These are phyloP conservation scores for Phytophthora melonis DNA, from an alignment of 352 stramenopile species.

Conservation along the genomic window DNA sequence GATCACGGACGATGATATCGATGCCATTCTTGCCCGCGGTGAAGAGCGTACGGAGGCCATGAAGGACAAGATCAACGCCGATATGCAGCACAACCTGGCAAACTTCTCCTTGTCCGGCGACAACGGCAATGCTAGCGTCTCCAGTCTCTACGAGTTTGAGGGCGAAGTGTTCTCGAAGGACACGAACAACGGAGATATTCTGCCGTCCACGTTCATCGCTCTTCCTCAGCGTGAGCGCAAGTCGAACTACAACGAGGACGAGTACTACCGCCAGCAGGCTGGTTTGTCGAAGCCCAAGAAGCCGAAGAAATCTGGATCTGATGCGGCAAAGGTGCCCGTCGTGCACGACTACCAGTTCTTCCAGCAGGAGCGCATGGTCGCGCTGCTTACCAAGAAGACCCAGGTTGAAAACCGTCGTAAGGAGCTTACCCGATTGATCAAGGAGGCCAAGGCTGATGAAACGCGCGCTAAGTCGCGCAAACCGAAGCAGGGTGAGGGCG, in stretches of 20 bases:
- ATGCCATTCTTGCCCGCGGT: conserved; percentile 91
- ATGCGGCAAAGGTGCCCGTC: conserved; percentile 89
- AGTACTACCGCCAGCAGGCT: conserved; percentile 95
- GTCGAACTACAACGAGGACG: conserved; percentile 97
- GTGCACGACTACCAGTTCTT: conserved; percentile 98
- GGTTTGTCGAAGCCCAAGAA: conserved; percentile 87
- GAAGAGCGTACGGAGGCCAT: conserved; percentile 92
- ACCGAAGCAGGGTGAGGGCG: conserved; percentile 72
- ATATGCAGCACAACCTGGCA: conserved; percentile 97
- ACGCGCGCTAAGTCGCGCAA: conserved; percentile 77
- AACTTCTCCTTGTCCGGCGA: conserved; percentile 95
- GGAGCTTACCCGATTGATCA: conserved; percentile 82
- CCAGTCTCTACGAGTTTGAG: conserved; percentile 91
- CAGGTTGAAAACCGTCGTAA: conserved; percentile 92
- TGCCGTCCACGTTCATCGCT: conserved; percentile 92
- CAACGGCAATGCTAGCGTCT: conserved; percentile 75
- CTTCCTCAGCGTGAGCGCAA: conserved; percentile 89
- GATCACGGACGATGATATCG: conserved; percentile 95
- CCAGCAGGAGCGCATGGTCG: conserved; percentile 90
- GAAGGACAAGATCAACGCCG: conserved; percentile 86
- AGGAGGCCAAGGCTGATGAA: conserved; percentile 86
- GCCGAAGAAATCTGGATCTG: conserved; percentile 87
- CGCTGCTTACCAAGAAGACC: conserved; percentile 87
- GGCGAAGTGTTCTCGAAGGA: conserved; percentile 93
- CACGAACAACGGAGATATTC: conserved; percentile 73